Conservation (phyloP, 2,329 filamentous ascomycete species). For the Westerdykella aurantiaca region DNA sequence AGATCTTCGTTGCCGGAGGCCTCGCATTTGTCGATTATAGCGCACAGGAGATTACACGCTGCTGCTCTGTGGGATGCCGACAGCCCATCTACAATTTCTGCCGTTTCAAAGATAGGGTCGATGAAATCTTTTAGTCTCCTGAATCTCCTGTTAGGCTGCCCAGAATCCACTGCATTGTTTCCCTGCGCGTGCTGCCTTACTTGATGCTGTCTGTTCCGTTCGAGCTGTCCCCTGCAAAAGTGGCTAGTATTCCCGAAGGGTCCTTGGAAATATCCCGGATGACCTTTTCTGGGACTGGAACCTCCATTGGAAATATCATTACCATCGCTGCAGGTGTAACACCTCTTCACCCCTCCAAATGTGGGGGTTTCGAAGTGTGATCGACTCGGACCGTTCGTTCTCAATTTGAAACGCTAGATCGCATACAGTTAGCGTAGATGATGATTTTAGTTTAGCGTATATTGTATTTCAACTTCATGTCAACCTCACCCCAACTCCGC, state of each 20-base stretch:
- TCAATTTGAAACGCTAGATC: not conserved
- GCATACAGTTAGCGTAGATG: not conserved
- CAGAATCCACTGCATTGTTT: conserved; percentile 6
- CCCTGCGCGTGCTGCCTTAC: conserved; percentile 31
- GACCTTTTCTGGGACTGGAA: conserved; percentile 21
- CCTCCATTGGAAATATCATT: conserved; percentile 8
- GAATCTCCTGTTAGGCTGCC: conserved; percentile 12
- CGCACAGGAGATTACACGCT: conserved; percentile 44
- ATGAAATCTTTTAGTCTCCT: conserved; percentile 27
- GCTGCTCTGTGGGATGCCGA: conserved; percentile 40
- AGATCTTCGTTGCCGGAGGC: conserved; percentile 24
- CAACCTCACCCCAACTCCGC: no score
- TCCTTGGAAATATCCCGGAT: conserved; percentile 22
- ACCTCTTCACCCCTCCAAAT: not conserved
- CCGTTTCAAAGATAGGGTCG: conserved; percentile 28
- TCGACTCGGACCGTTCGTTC: not conserved
- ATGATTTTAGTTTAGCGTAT: not conserved
- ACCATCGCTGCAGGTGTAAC: not conserved
- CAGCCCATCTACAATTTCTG: conserved; percentile 23
- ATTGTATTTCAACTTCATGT: not conserved
- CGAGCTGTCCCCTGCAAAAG: conserved; percentile 20
- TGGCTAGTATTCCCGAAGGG: conserved; percentile 12
- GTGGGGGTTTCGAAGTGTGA: not conserved
- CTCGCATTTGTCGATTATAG: conserved; percentile 39
- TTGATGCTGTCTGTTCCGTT: conserved; percentile 23